Evolutionary conservation across 768 basidiomycete species (phyloP).

Genomic region (Rhizopogon vesiculosus): DNA sequence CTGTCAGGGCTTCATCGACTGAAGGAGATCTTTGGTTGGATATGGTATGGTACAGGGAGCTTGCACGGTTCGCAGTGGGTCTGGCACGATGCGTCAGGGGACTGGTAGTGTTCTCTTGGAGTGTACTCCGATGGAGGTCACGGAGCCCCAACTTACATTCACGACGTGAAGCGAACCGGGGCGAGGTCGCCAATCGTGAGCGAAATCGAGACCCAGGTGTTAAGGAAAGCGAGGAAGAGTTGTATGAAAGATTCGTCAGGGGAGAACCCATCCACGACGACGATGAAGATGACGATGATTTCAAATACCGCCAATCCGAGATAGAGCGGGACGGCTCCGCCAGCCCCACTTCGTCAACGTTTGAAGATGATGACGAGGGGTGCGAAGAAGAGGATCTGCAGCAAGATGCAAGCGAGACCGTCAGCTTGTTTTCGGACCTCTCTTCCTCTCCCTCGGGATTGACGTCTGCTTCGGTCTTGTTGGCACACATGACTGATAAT

Average conservation of each 20-base stretch:
- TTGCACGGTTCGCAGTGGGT: slow-evolving; percentile 27
- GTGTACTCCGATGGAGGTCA: slow-evolving; percentile 13
- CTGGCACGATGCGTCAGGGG: slow-evolving; percentile 23
- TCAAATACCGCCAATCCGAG: slow-evolving; percentile 11
- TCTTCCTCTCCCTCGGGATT: slow-evolving; percentile 27
- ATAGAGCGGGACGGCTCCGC: slow-evolving; percentile 10
- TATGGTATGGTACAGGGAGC: slow-evolving; percentile 36
- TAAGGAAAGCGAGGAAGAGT: slow-evolving; percentile 28
- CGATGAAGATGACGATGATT: slow-evolving; percentile 41
- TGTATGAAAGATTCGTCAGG: slow-evolving; percentile 55
- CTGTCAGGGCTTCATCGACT: slow-evolving; percentile 29
- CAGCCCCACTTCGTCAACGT: slow-evolving; percentile 20
- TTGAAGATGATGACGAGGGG: slow-evolving; percentile 29
- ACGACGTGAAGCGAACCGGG: background rate
- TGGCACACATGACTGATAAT: slow-evolving; percentile 49
- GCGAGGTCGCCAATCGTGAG: slow-evolving; percentile 2
- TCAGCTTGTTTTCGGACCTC: slow-evolving; percentile 54
- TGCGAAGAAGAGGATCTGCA: slow-evolving; percentile 23
- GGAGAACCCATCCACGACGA: slow-evolving; percentile 49
- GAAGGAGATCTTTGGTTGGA: slow-evolving; percentile 37
- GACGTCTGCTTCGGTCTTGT: slow-evolving; percentile 37
- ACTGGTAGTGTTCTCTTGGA: slow-evolving; percentile 11
- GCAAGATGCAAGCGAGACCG: slow-evolving; percentile 33
- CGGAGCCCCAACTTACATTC: slow-evolving; percentile 4
- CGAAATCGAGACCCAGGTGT: slow-evolving; percentile 1